A percentile compares a stretch with the other conserved stretches of the same genome.
Conservation (phyloP, 2,329 filamentous ascomycete genomes). For the Eutypella sp. region DNA sequence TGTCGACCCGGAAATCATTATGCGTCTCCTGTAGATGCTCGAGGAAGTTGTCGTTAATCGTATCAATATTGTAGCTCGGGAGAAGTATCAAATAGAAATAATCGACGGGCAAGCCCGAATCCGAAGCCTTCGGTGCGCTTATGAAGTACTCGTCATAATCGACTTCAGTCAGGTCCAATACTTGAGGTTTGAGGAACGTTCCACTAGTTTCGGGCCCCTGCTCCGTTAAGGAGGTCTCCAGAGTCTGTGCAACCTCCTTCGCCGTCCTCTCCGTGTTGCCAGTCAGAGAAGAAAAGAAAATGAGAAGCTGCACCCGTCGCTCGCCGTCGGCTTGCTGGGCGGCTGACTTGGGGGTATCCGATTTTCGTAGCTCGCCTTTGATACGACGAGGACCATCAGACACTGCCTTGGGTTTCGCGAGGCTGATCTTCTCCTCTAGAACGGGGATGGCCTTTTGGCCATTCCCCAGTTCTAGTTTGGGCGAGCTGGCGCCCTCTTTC, state of each 20-base stretch:
- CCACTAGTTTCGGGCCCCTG: constrained; percentile 34
- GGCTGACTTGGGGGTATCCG: constrained; percentile 27
- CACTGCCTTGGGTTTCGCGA: constrained; percentile 20
- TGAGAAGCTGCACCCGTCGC: constrained; percentile 60
- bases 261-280: constrained; percentile 75
- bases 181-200: constrained; percentile 51
- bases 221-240: constrained; percentile 48
- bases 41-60: constrained; percentile 80
- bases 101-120: constrained; percentile 43
- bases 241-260: constrained; percentile 52
- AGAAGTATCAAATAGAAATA: constrained; percentile 81
- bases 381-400: constrained; percentile 44
- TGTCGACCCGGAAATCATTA: constrained; percentile 94
- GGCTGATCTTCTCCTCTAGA: constrained; percentile 12
- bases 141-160: constrained; percentile 95
- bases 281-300: constrained; percentile 89
- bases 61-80: constrained; percentile 94
- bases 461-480: constrained; percentile 10
- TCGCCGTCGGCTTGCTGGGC: constrained; percentile 24
- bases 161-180: constrained; percentile 76
- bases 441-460: neutral
- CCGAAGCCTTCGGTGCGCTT: constrained; percentile 57
- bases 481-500: constrained; percentile 19
- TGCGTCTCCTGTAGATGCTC: constrained; percentile 88
- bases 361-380: constrained; percentile 36